Evolutionary conservation across 805 yeast genomes (phyloP).

Genomic region (Priceomyces haplophilus): DNA sequence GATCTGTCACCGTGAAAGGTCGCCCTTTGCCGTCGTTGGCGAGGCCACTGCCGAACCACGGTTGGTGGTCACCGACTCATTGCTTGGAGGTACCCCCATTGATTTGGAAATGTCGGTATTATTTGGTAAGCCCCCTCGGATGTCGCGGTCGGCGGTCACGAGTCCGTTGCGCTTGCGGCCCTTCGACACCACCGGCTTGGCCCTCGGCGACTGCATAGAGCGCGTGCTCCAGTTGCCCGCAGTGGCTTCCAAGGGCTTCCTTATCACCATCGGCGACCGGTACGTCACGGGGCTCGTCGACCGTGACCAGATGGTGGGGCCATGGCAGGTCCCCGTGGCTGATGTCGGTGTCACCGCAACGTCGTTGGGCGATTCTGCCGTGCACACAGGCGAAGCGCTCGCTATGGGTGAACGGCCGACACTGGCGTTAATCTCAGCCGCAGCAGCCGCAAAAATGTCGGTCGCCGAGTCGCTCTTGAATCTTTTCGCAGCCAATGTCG

Average conservation of each 20-base stretch:
- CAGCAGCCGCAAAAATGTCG: slow-evolving; percentile 91
- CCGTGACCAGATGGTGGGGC: slow-evolving; percentile 98
- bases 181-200: slow-evolving; percentile 30
- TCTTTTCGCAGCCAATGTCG: slow-evolving; percentile 84
- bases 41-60: slow-evolving; percentile 85
- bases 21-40: slow-evolving; percentile 95
- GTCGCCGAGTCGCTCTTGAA: slow-evolving; percentile 93
- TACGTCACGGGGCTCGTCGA: slow-evolving; percentile 96
- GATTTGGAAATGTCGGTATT: slow-evolving; percentile 93
- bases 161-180: slow-evolving; percentile 51
- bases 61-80: slow-evolving; percentile 73
- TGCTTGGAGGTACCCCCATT: slow-evolving; percentile 80
- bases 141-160: slow-evolving; percentile 73
- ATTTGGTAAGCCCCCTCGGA: slow-evolving; percentile 96
- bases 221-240: slow-evolving; percentile 88
- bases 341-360: slow-evolving; percentile 97
- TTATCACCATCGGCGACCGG: slow-evolving; percentile 98
- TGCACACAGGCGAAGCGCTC: slow-evolving; percentile 90
- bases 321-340: slow-evolving; percentile 99
- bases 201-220: slow-evolving; percentile 61
- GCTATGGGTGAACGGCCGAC: slow-evolving; percentile 97
- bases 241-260: slow-evolving; percentile 91
- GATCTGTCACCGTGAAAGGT: slow-evolving; percentile 92
- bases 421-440: slow-evolving; percentile 80
- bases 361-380: slow-evolving; percentile 70